phyloP scores from a whole-genome alignment of 257 asterid species.

The Solanum clarkiae region DNA sequence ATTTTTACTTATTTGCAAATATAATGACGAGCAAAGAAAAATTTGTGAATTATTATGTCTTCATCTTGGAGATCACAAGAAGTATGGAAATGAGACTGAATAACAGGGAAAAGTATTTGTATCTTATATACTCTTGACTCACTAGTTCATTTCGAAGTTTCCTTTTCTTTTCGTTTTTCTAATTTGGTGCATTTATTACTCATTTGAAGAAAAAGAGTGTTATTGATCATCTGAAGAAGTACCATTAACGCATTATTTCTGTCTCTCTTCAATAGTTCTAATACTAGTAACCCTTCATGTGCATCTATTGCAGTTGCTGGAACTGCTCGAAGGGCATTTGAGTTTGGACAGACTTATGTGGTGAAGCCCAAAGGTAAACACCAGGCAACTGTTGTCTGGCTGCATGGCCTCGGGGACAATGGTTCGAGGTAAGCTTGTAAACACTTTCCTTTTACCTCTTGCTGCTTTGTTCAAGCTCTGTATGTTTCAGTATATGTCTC shows the following conservation, averaged over 20 bases:
- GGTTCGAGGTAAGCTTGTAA: conserved; percentile 47
- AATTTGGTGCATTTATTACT: background rate
- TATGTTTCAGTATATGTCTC: background rate
- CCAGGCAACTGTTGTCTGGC: conserved; percentile 81
- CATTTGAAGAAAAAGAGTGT: background rate
- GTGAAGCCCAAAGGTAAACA: conserved; percentile 79
- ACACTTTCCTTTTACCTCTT: background rate
- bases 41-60: background rate
- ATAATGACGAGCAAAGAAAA: background rate
- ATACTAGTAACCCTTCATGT: background rate
- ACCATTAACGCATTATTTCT: background rate
- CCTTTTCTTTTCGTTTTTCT: background rate
- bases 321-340: conserved; percentile 43
- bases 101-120: background rate
- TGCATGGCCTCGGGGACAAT: conserved; percentile 86
- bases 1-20: background rate
- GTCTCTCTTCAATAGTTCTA: background rate
- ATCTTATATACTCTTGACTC: background rate
- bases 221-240: background rate
- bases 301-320: conserved; percentile 32
- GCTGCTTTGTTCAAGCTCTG: background rate
- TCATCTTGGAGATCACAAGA: background rate
- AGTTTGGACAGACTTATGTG: conserved; percentile 68
- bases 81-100: background rate
- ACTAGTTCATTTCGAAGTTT: background rate